A percentile compares a stretch with the other conserved stretches of the same genome.
Evolutionary conservation across 2,329 filamentous ascomycete species (phyloP).

Genomic region (Orbilia brochopaga): DNA sequence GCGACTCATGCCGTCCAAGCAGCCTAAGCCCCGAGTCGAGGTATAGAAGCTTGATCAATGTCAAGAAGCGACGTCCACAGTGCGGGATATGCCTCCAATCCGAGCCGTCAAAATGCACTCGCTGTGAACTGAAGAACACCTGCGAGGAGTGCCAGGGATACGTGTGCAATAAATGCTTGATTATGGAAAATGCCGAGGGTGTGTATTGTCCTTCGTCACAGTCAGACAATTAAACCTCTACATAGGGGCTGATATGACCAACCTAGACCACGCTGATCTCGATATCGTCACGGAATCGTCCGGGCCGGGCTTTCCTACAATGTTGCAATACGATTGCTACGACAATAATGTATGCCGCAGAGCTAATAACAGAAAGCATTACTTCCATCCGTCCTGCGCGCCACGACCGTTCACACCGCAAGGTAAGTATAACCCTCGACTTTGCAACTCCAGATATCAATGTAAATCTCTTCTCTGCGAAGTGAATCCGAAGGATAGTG

Average conservation of each 20-base stretch:
- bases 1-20: not conserved
- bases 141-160: slow-evolving; percentile 9
- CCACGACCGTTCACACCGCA: not conserved
- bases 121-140: slow-evolving; percentile 6
- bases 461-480: slow-evolving; percentile 2
- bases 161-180: slow-evolving; percentile 5
- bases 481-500: not conserved
- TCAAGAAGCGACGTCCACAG: too few relatives aligned
- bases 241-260: not conserved
- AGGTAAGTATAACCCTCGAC: not conserved
- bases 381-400: slow-evolving; percentile 12
- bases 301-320: not conserved
- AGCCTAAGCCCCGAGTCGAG: too few relatives aligned
- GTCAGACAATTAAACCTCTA: not conserved
- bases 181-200: not conserved
- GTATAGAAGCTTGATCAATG: not conserved
- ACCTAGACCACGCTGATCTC: not conserved
- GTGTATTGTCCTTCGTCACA: not conserved
- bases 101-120: not conserved
- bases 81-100: not conserved
- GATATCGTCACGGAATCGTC: not conserved
- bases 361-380: not conserved
- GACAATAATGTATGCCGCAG: not conserved
- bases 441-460: not conserved
- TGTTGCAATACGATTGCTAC: not conserved